Percentiles rank a stretch among this genome's conserved stretches.
Conservation (phyloP, 139 green algal genomes). For the Yamagishiella unicocca region DNA sequence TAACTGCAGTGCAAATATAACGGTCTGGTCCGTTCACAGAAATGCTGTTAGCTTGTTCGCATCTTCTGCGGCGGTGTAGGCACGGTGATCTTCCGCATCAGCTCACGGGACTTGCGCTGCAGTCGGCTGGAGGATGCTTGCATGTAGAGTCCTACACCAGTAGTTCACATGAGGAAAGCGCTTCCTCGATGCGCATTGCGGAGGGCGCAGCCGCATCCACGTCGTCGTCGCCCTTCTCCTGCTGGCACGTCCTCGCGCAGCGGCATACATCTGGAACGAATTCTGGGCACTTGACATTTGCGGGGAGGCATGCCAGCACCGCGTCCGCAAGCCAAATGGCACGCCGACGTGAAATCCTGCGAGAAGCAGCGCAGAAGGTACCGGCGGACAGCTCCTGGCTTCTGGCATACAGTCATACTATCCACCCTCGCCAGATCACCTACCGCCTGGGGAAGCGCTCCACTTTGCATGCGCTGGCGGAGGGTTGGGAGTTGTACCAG, state of each 20-base stretch:
- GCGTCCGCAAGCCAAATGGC: not conserved
- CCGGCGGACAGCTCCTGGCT: constrained; percentile 8
- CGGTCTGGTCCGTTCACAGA: too few species aligned
- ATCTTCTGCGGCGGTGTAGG: not conserved
- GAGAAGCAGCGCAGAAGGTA: not conserved
- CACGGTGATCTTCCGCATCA: not conserved
- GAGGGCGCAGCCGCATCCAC: not conserved
- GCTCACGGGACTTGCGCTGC: not conserved
- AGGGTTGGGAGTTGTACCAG: constrained; percentile 38
- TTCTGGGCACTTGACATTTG: not conserved
- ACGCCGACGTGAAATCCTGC: not conserved
- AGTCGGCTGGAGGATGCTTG: not conserved
- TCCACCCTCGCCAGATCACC: not conserved
- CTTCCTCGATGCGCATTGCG: not conserved
- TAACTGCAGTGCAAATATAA: too few species aligned
- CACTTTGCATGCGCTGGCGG: not conserved
- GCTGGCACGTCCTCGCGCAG: too few species aligned
- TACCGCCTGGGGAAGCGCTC: constrained; percentile 30
- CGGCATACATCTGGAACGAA: not conserved
- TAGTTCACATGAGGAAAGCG: too few species aligned
- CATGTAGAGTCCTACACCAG: too few species aligned
- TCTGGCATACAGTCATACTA: not conserved
- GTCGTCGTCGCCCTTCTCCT: too few species aligned
- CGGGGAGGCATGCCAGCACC: not conserved
- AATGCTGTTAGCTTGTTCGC: not conserved